These are phyloP conservation scores for Neurospora cerealis DNA, from an alignment of 495 filamentous ascomycete genomes.

Conservation along the genomic window DNA sequence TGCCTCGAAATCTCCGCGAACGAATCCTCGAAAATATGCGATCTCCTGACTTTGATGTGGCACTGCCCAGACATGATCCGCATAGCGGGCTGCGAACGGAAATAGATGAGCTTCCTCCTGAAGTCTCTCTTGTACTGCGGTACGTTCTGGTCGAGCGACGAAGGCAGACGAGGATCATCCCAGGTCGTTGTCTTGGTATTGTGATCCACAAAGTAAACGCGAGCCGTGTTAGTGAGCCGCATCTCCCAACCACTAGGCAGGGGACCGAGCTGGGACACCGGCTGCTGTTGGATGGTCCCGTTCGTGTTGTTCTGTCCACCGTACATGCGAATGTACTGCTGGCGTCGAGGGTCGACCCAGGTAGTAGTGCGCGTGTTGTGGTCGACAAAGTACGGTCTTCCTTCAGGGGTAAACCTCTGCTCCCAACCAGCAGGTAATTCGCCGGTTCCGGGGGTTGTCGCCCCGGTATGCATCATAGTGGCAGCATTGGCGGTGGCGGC, in stretches of 20 bases:
- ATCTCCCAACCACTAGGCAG: constrained; percentile 98
- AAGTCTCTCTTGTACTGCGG: constrained; percentile 99
- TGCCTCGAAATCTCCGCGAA: constrained; percentile 98
- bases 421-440: constrained; percentile 96
- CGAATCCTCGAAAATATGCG: constrained; percentile 97
- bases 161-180: constrained; percentile 93
- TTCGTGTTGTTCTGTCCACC: constrained; percentile 66
- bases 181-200: constrained; percentile 99
- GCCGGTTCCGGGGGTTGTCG: constrained; percentile 87
- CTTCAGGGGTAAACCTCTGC: constrained; percentile 89
- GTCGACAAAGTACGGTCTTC: constrained; percentile 94
- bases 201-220: constrained; percentile 98
- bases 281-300: constrained; percentile 92
- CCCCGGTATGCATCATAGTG: constrained; percentile 88
- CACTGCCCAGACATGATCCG: constrained; percentile 93
- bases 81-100: constrained; percentile 94
- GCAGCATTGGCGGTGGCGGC: constrained; percentile 48
- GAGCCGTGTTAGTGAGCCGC: constrained; percentile 93
- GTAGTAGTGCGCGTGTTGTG: constrained; percentile 98
- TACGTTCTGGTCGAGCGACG: constrained; percentile 94
- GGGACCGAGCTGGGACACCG: constrained; percentile 94
- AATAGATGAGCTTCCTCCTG: constrained; percentile 95
- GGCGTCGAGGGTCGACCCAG: constrained; percentile 96
- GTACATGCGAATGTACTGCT: constrained; percentile 98
- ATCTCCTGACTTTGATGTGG: constrained; percentile 92